Conservation (phyloP, 106 monocot genomes). For the Dactylorhiza incarnata region DNA sequence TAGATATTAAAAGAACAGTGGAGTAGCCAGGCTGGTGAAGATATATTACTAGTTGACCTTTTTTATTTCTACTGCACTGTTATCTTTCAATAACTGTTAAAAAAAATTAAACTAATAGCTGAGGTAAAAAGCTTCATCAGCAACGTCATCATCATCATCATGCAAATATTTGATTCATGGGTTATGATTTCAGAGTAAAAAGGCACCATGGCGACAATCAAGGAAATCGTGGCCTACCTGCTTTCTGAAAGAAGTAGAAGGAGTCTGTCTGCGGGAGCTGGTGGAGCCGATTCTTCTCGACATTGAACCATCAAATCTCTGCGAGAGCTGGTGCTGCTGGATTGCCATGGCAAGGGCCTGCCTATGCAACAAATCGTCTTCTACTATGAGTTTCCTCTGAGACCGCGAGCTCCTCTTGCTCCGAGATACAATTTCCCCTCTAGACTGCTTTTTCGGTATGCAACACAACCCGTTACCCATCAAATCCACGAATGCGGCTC, state of each 20-base stretch:
- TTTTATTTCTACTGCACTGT: too few species aligned
- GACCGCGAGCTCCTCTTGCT: conserved; percentile 12
- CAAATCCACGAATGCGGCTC: background rate
- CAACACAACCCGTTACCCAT: conserved; percentile 18
- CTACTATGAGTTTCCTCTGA: conserved; percentile 12
- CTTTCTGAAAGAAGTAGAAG: conserved; percentile 5
- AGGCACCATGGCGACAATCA: background rate
- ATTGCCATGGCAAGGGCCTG: conserved; percentile 26
- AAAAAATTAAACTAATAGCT: background rate
- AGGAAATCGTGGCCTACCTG: background rate
- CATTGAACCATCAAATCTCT: conserved; percentile 18
- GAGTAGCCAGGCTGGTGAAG: too few species aligned
- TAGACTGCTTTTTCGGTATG: conserved; percentile 12
- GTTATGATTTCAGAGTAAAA: background rate
- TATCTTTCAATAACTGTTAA: background rate
- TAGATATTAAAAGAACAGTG: too few species aligned
- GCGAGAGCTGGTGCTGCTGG: conserved; percentile 20
- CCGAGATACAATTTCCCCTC: conserved; percentile 3
- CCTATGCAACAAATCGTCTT: conserved; percentile 18
- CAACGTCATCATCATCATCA: background rate
- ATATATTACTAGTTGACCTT: too few species aligned
- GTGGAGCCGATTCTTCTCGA: conserved; percentile 11
- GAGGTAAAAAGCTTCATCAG: background rate
- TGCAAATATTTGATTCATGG: background rate
- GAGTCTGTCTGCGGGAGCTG: conserved; percentile 5